Conservation (phyloP, 305 asterid genomes). For the Fraxinus xanthoxyloides region DNA sequence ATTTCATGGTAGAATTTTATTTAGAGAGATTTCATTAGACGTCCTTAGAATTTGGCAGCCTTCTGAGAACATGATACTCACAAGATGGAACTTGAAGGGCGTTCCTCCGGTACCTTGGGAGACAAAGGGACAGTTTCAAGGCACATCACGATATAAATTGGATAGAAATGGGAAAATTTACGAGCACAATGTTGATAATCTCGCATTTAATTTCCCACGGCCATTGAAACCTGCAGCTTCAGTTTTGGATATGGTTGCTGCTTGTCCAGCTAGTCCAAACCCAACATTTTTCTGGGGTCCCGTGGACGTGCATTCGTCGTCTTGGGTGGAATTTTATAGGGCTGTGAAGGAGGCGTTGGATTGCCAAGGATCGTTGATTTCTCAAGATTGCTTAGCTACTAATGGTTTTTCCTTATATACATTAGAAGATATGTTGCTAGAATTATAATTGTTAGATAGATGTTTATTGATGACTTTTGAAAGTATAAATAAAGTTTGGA, state of each 20-base stretch:
- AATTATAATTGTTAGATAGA: neutral
- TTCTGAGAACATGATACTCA: conserved; percentile 64
- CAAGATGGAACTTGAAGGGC: conserved; percentile 69
- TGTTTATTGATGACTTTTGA: conserved; percentile 8
- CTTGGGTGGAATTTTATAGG: conserved; percentile 63
- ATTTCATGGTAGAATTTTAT: conserved; percentile 72
- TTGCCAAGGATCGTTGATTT: conserved; percentile 30
- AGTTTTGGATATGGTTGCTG: conserved; percentile 62
- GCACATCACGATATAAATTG: conserved; percentile 67
- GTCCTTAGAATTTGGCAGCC: conserved; percentile 83
- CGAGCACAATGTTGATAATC: conserved; percentile 79
- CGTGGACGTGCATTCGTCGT: conserved; percentile 34
- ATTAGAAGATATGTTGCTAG: conserved; percentile 8
- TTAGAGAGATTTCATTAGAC: conserved; percentile 66
- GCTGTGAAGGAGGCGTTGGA: conserved; percentile 60
- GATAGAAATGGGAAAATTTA: conserved; percentile 72
- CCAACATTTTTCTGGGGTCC: conserved; percentile 61
- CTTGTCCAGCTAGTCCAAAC: conserved; percentile 72
- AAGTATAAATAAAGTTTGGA: conserved; percentile 21
- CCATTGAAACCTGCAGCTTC: conserved; percentile 62
- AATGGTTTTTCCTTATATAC: neutral
- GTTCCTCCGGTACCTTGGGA: conserved; percentile 84
- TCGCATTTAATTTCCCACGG: conserved; percentile 76
- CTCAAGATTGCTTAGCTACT: conserved; percentile 59
- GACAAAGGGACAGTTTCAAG: conserved; percentile 74